Percentiles rank a stretch among this genome's conserved stretches.
phyloP scores from a whole-genome alignment of 1,284 basidiomycete genomes.

The Caloboletus inedulis region DNA sequence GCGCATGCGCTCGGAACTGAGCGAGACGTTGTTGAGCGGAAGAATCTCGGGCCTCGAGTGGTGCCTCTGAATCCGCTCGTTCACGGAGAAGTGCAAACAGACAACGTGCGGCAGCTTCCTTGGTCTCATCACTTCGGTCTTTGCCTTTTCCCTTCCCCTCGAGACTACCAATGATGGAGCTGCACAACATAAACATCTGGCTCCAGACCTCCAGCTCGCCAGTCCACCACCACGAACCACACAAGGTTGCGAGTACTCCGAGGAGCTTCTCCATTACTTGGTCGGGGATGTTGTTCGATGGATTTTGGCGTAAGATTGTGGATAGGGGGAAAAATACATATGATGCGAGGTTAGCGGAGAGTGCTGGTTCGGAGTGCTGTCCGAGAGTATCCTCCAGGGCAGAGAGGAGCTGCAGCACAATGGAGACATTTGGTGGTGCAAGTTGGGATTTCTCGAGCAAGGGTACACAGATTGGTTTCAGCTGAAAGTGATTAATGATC shows the following conservation, averaged over 20 bases:
- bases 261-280: constrained; percentile 76
- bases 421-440: constrained; percentile 49
- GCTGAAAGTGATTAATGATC: constrained; percentile 40
- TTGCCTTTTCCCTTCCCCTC: constrained; percentile 59
- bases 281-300: constrained; percentile 67
- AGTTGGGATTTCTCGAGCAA: constrained; percentile 65
- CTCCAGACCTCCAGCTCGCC: constrained; percentile 70
- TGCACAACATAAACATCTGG: constrained; percentile 79
- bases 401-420: constrained; percentile 46
- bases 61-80: constrained; percentile 40
- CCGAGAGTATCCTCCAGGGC: constrained; percentile 49
- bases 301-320: constrained; percentile 73
- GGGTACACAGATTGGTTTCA: constrained; percentile 78
- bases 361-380: constrained; percentile 39
- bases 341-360: constrained; percentile 67
- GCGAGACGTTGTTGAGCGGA: constrained; percentile 39
- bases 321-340: constrained; percentile 88
- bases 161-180: constrained; percentile 63
- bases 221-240: constrained; percentile 74
- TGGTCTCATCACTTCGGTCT: constrained; percentile 74
- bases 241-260: constrained; percentile 57
- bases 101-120: constrained; percentile 58
- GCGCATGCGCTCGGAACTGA: constrained; percentile 47
- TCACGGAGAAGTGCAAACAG: constrained; percentile 56
- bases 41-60: constrained; percentile 20